A percentile compares a stretch with the other conserved stretches of the same genome.
phyloP scores from a whole-genome alignment of 345 rosid genomes.

The Kernera saxatilis region DNA sequence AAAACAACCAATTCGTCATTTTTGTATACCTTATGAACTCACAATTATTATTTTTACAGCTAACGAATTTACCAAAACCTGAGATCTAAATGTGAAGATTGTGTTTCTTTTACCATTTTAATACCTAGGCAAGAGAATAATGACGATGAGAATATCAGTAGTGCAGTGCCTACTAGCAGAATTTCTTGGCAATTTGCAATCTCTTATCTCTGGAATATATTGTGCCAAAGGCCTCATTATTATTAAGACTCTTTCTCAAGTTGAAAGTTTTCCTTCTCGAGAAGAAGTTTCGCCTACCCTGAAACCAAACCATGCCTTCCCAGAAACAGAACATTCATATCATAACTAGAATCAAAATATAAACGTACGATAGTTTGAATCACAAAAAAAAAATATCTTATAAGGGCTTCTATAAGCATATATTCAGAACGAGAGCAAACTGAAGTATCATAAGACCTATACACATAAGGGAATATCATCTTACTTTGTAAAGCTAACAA shows the following conservation, averaged over 20 bases:
- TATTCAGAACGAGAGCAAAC: neutral
- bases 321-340: conserved; percentile 9
- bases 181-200: conserved; percentile 52
- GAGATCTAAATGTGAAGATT: neutral
- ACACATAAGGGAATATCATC: conserved; percentile 7
- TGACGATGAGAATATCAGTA: conserved; percentile 25
- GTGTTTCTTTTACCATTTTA: neutral
- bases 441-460: conserved; percentile 13
- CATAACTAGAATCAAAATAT: conserved; percentile 4
- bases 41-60: neutral
- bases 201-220: conserved; percentile 33
- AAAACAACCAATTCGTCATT: neutral
- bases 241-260: conserved; percentile 33
- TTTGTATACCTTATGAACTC: neutral
- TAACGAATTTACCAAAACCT: neutral
- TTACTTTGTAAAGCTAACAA: neutral
- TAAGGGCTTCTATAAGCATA: conserved; percentile 16
- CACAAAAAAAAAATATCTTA: neutral
- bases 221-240: conserved; percentile 36
- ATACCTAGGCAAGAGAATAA: conserved; percentile 6
- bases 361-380: neutral
- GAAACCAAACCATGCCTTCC: conserved; percentile 20
- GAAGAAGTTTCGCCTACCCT: conserved; percentile 28
- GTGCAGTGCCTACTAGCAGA: conserved; percentile 34
- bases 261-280: conserved; percentile 34